phyloP scores from a whole-genome alignment of 345 rosid genomes.

The Pugionium cornutum region DNA sequence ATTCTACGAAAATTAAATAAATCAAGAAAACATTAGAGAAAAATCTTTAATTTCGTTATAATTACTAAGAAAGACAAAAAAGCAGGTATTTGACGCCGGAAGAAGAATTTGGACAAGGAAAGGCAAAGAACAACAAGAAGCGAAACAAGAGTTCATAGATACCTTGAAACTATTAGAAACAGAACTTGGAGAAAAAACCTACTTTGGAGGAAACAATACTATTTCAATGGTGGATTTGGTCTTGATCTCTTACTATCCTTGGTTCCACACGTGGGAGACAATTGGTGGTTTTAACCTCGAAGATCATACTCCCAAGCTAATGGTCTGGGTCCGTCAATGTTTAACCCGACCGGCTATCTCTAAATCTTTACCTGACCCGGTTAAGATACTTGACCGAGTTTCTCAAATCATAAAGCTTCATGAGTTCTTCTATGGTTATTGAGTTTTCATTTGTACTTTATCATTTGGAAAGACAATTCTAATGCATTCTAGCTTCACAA shows the following conservation, averaged over 20 bases:
- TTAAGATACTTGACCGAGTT: conserved; percentile 37
- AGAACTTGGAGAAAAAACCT: conserved; percentile 38
- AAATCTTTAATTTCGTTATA: too few relatives aligned
- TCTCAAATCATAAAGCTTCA: conserved; percentile 36
- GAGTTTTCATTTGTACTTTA: neutral
- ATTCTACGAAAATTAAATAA: too few relatives aligned
- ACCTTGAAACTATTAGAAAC: conserved; percentile 34
- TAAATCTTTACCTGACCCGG: conserved; percentile 35
- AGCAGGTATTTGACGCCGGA: conserved; percentile 39
- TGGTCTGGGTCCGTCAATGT: conserved; percentile 35
- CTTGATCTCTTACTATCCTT: conserved; percentile 41
- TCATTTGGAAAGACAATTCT: too few relatives aligned
- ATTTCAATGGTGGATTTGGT: conserved; percentile 38
- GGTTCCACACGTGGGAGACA: conserved; percentile 41
- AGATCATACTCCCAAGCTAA: conserved; percentile 36
- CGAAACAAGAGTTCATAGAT: conserved; percentile 35
- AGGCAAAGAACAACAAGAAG: conserved; percentile 43
- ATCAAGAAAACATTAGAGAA: too few relatives aligned
- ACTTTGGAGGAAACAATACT: conserved; percentile 40
- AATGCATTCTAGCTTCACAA: too few relatives aligned
- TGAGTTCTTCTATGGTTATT: conserved; percentile 40
- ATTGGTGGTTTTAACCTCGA: conserved; percentile 36
- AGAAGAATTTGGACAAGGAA: conserved; percentile 43
- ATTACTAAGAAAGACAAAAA: too few relatives aligned
- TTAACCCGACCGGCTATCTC: conserved; percentile 35